A percentile compares a stretch with the other conserved stretches of the same genome.
Conservation (phyloP, 306 rosid species). For the Morella rubra region DNA sequence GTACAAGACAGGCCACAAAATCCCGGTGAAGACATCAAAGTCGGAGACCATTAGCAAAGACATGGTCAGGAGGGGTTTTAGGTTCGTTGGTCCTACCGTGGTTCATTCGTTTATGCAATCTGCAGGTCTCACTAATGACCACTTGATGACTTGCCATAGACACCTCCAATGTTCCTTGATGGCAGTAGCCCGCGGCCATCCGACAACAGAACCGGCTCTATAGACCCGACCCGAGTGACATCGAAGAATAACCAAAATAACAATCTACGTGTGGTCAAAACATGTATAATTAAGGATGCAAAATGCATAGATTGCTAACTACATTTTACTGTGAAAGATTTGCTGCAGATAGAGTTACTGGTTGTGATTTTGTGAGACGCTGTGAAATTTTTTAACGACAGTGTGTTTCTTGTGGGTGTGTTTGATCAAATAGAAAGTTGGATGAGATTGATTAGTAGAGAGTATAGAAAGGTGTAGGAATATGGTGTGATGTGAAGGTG, state of each 20-base stretch:
- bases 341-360: constrained; percentile 5
- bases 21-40: constrained; percentile 96
- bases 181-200: constrained; percentile 31
- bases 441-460: constrained; percentile 16
- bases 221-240: constrained; percentile 29
- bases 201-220: constrained; percentile 29
- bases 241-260: constrained; percentile 21
- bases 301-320: constrained; percentile 57
- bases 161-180: constrained; percentile 72
- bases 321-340: constrained; percentile 19
- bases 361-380: constrained; percentile 50
- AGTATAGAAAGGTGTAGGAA: constrained; percentile 25
- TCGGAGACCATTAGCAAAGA: constrained; percentile 95
- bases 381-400: constrained; percentile 37
- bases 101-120: constrained; percentile 96
- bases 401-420: constrained; percentile 32
- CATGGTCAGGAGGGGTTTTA: constrained; percentile 86
- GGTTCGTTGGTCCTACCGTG: constrained; percentile 96
- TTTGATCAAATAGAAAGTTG: constrained; percentile 27
- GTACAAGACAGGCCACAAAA: constrained; percentile 82
- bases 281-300: constrained; percentile 21
- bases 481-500: constrained; percentile 29
- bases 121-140: constrained; percentile 90
- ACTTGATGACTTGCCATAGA: constrained; percentile 78
- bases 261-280: constrained; percentile 30